Conservation (phyloP, 2,329 filamentous ascomycete species). For the Blastomyces emzantsi region DNA sequence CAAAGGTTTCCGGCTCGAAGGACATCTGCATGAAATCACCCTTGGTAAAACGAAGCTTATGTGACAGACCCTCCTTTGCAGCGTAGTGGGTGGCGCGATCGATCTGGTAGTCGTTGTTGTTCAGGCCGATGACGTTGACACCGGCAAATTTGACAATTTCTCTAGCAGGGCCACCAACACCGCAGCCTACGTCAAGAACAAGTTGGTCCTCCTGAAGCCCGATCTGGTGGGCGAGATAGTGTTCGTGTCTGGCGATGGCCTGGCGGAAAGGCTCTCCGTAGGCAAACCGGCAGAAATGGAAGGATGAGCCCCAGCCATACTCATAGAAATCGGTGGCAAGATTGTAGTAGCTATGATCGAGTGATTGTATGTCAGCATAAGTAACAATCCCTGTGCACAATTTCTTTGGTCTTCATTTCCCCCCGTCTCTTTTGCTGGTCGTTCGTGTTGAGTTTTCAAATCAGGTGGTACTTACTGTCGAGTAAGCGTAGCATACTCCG, state of each 20-base stretch:
- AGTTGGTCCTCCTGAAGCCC: constrained; percentile 76
- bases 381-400: not conserved
- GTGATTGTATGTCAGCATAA: constrained; percentile 4
- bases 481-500: constrained; percentile 87
- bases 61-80: constrained; percentile 64
- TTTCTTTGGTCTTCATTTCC: not conserved
- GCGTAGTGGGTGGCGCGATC: constrained; percentile 84
- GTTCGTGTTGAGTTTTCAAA: not conserved
- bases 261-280: constrained; percentile 78
- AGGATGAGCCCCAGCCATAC: constrained; percentile 91
- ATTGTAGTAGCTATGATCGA: constrained; percentile 71
- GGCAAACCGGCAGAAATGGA: constrained; percentile 96
- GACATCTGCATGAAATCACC: constrained; percentile 99
- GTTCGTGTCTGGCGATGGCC: constrained; percentile 92
- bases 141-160: constrained; percentile 96
- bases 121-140: constrained; percentile 79
- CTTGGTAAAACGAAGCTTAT: constrained; percentile 81
- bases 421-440: not conserved
- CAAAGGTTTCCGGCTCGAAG: constrained; percentile 85
- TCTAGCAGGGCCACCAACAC: constrained; percentile 87
- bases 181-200: constrained; percentile 92
- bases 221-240: constrained; percentile 89
- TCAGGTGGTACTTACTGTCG: constrained; percentile 58
- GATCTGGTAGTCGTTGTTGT: constrained; percentile 99
- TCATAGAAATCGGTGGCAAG: constrained; percentile 94